phyloP scores from a whole-genome alignment of 176 grass and related monocot species.

The Oryza longistaminata region DNA sequence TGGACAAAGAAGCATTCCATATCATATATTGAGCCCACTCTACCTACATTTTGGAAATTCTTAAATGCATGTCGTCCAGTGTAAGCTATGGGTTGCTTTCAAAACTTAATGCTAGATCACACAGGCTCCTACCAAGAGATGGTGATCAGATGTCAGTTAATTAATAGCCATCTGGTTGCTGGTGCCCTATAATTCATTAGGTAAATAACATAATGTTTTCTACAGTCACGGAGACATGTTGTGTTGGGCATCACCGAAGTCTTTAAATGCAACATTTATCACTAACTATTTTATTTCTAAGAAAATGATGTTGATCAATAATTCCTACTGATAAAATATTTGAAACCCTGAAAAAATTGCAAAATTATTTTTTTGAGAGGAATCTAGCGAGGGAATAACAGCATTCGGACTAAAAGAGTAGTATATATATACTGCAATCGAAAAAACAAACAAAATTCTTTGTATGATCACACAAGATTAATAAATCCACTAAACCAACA shows the following conservation, averaged over 20 bases:
- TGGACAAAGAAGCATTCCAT: slow-evolving; percentile 1
- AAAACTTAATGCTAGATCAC: not conserved
- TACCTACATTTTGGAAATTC: not conserved
- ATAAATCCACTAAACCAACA: no score
- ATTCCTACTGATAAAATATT: no score
- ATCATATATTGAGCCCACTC: slow-evolving; percentile 10
- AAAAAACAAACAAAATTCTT: no score
- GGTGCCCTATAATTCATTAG: not conserved
- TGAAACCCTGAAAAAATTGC: no score
- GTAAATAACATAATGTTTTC: not conserved
- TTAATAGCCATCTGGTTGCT: not conserved
- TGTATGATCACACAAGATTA: no score
- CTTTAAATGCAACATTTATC: no score
- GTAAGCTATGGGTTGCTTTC: slow-evolving; percentile 10
- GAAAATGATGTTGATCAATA: no score
- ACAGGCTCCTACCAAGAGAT: not conserved
- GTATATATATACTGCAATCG: no score
- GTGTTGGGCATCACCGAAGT: not conserved
- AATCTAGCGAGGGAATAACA: no score
- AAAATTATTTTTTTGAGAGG: no score
- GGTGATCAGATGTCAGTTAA: not conserved
- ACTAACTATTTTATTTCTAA: not conserved
- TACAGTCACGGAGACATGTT: not conserved
- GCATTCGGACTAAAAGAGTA: no score
- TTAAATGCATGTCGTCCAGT: slow-evolving; percentile 17